Evolutionary conservation across 2,329 filamentous ascomycete genomes (phyloP), one percentile per base, ranked within the genome.

Genomic region (Nannizziopsis arthrosporioides): DNA sequence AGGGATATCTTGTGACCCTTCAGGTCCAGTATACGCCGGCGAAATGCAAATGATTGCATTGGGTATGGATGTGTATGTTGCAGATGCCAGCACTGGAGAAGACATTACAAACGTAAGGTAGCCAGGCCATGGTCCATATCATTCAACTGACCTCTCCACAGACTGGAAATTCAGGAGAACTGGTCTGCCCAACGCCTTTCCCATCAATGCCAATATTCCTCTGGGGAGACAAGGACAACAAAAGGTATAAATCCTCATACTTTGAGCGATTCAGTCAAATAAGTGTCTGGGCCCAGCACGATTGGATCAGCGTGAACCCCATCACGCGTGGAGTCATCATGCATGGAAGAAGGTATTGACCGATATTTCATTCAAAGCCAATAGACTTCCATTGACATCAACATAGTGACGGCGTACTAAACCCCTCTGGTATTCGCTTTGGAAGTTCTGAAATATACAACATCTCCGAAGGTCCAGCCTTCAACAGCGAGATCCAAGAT

Each of bases 381-480:
- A 39, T 31, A n/a, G 9, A 10, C 36, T 30, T 11, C 31, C 31
- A 19, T 12, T 32, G 17, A 17, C 35, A 11, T 31, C 42, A 15
- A 38, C 18, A 11, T 22, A 65, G 64, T 48, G 71, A 73, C 51
- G 69, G 69, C 5, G 69, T 72, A 1, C 57, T 73, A 15, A 73
- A 73, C 51, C 70, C 70, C 1, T 66, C 63, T 10, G 70, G 71
- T 5, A 68, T 73, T 48, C 65, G 70, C 19, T 73, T 73, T 46
- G 71, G 71, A 15, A 65, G 61, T 9, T 61, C 63, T 1, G 70
- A 73, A 54, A 69, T 73, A 45, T 73, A 74, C 57, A 60, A 63
- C n/a, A 65, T 74, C 40, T 64, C 68, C n/a, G 70, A 73, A 53
- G 61, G 62, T 2, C 60, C 65, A 1, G 56, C 61, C 1, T 65